Evolutionary conservation across 176 grass and related monocot genomes (phyloP).

Genomic region (Typha latifolia): DNA sequence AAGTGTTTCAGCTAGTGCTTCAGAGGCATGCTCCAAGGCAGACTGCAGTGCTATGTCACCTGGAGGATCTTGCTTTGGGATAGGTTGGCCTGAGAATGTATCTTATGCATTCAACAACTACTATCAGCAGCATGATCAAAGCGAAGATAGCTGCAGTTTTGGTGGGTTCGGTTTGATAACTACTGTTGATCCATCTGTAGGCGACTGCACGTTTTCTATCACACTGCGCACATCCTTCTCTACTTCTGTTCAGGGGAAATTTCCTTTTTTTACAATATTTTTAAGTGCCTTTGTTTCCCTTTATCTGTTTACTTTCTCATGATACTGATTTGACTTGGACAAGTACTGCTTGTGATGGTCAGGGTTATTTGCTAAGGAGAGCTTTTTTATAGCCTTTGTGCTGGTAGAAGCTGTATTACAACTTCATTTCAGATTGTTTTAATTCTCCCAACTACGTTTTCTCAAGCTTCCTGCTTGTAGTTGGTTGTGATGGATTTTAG

Average conservation of each 20-base stretch:
- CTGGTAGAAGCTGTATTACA: neutral
- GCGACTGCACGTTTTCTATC: slow-evolving; percentile 64
- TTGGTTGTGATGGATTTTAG: too few relatives aligned
- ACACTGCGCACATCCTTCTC: slow-evolving; percentile 42
- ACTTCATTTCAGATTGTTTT: neutral
- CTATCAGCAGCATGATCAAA: slow-evolving; percentile 81
- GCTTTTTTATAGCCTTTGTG: neutral
- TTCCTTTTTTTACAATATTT: slow-evolving; percentile 15
- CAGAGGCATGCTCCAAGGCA: slow-evolving; percentile 49
- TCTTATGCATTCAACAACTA: slow-evolving; percentile 90
- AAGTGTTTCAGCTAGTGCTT: slow-evolving; percentile 47
- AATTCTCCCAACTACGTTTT: too few relatives aligned
- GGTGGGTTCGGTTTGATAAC: slow-evolving; percentile 69
- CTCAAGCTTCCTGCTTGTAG: too few relatives aligned
- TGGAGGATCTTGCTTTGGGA: slow-evolving; percentile 59
- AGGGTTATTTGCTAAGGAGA: neutral
- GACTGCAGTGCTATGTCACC: slow-evolving; percentile 68
- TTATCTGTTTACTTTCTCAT: slow-evolving; percentile 10
- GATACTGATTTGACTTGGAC: neutral
- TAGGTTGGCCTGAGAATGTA: slow-evolving; percentile 79
- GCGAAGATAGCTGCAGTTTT: slow-evolving; percentile 64
- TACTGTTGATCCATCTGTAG: slow-evolving; percentile 76
- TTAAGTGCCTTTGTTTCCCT: neutral
- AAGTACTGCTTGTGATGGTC: neutral
- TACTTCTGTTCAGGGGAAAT: slow-evolving; percentile 23